phyloP scores from a whole-genome alignment of 78 protist genomes.

The Isochrysis galbana region DNA sequence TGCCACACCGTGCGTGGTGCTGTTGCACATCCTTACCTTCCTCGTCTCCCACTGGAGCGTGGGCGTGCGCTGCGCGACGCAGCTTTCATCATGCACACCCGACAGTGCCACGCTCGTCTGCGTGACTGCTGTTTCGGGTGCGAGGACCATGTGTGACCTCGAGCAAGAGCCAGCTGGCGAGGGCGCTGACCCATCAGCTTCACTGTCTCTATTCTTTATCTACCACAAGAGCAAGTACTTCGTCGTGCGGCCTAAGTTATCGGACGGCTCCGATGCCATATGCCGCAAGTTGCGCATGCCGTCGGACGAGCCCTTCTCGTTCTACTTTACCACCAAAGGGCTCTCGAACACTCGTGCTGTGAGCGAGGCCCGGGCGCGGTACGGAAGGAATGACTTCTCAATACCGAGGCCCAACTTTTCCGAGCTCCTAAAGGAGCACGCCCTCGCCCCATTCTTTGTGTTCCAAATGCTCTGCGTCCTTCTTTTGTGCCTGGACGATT shows the following conservation, averaged over 20 bases:
- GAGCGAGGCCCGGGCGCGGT: not conserved
- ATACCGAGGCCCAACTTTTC: constrained; percentile 89
- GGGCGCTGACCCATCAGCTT: not conserved
- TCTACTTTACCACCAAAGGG: not conserved
- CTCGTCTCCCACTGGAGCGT: constrained; percentile 6
- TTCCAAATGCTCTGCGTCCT: constrained; percentile 93
- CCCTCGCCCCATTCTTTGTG: constrained; percentile 97
- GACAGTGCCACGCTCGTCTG: not conserved
- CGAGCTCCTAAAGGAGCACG: constrained; percentile 89
- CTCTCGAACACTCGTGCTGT: not conserved
- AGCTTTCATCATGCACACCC: not conserved
- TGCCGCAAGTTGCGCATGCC: not conserved
- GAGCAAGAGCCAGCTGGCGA: too few species aligned
- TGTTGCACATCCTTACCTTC: not conserved
- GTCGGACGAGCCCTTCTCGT: not conserved
- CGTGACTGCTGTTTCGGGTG: not conserved
- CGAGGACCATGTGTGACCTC: not conserved
- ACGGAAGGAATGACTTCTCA: constrained; percentile 40
- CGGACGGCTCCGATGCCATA: not conserved
- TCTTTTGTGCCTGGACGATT: constrained; percentile 75
- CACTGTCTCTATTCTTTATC: not conserved
- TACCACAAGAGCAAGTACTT: constrained; percentile 14
- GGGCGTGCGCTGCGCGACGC: not conserved
- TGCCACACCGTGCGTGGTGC: not conserved
- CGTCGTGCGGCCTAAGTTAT: not conserved